Conservation (phyloP, 2,329 filamentous ascomycete species). For the Penicillium sp. region DNA sequence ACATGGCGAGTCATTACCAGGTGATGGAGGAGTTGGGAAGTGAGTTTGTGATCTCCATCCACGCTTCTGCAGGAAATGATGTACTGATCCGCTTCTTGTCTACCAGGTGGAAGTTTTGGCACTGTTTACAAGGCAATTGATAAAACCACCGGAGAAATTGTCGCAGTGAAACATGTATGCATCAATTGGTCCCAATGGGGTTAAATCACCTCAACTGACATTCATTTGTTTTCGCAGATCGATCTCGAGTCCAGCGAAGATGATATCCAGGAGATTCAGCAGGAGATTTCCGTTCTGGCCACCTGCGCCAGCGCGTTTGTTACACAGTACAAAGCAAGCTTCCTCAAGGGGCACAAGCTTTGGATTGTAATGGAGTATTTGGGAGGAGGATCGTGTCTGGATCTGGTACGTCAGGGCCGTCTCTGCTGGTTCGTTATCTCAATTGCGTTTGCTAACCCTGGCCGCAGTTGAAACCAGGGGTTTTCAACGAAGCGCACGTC, state of each 20-base stretch:
- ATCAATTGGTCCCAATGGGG: constrained; percentile 1
- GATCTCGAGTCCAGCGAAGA: constrained; percentile 98
- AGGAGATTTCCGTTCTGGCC: constrained; percentile 91
- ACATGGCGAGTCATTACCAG: constrained; percentile 83
- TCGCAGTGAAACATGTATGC: constrained; percentile 92
- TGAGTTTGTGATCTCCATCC: constrained; percentile 48
- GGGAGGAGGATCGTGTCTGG: constrained; percentile 90
- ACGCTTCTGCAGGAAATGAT: constrained; percentile 5
- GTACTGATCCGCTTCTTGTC: constrained; percentile 20
- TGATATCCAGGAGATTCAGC: constrained; percentile 96
- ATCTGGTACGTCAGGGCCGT: constrained; percentile 63
- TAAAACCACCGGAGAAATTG: constrained; percentile 82
- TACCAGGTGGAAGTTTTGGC: constrained; percentile 85
- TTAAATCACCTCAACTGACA: constrained; percentile 12
- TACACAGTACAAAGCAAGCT: constrained; percentile 94
- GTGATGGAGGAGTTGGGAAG: constrained; percentile 95
- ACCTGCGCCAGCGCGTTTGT: constrained; percentile 93
- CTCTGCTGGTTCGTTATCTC: neutral
- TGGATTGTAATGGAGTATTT: constrained; percentile 99
- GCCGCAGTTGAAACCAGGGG: constrained; percentile 77
- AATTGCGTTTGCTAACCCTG: constrained; percentile 18
- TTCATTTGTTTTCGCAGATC: constrained; percentile 60
- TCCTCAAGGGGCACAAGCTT: constrained; percentile 91
- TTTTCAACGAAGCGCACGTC: constrained; percentile 85
- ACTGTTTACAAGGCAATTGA: constrained; percentile 97